Percentiles rank a stretch among this genome's conserved stretches.
Evolutionary conservation across 352 stramenopile species (phyloP).

Genomic region (Pseudoperonospora humuli): DNA sequence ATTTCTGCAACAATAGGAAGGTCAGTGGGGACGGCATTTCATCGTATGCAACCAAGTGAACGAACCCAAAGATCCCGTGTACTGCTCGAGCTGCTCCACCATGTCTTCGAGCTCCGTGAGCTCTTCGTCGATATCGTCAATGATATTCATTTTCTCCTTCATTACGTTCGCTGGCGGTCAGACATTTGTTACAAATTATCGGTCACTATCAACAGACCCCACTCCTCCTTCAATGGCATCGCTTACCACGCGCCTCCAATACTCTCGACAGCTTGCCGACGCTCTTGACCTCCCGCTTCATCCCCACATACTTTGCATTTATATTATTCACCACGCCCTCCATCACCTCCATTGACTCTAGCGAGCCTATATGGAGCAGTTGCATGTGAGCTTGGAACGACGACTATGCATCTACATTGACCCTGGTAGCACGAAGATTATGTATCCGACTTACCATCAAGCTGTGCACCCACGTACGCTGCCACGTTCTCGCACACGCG

Average conservation of each 20-base stretch:
- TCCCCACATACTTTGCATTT: constrained; percentile 53
- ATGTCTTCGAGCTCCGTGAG: constrained; percentile 82
- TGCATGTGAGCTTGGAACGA: background rate
- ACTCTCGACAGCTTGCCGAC: constrained; percentile 60
- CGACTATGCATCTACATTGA: background rate
- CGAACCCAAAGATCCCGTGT: constrained; percentile 62
- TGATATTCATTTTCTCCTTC: constrained; percentile 67
- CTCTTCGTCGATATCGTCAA: constrained; percentile 81
- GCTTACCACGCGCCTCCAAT: constrained; percentile 58
- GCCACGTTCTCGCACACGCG: constrained; percentile 62
- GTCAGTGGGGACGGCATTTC: background rate
- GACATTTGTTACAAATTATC: background rate
- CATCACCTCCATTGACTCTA: constrained; percentile 69
- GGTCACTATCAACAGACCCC: background rate
- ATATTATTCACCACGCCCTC: constrained; percentile 51
- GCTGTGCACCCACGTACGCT: constrained; percentile 56
- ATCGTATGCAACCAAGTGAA: background rate
- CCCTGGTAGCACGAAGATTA: background rate
- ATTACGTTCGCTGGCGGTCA: constrained; percentile 35
- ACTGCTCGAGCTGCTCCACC: constrained; percentile 79
- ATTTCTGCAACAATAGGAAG: constrained; percentile 30
- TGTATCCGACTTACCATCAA: constrained; percentile 34
- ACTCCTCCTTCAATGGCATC: background rate
- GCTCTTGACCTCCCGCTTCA: constrained; percentile 48
- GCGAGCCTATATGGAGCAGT: constrained; percentile 34